Percentiles rank a stretch among this genome's conserved stretches.
These are phyloP conservation scores for Sorghum bicolor DNA, from an alignment of 176 grass and related monocot species.

Conservation along the genomic window DNA sequence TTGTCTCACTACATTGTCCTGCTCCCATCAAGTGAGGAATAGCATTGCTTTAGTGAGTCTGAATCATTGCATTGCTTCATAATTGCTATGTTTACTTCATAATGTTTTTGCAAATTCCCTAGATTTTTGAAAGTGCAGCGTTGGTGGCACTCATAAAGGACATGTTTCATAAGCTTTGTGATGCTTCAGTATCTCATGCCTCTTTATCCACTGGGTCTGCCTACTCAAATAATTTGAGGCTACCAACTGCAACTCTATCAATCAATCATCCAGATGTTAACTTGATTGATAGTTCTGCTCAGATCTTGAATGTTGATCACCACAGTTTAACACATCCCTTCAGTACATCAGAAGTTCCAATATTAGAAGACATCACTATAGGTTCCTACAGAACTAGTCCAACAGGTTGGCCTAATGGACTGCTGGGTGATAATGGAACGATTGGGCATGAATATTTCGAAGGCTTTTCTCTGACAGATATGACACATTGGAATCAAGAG, in stretches of 20 bases:
- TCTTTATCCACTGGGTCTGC: constrained; percentile 31
- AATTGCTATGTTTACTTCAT: constrained; percentile 4
- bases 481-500: constrained; percentile 26
- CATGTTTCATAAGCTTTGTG: constrained; percentile 44
- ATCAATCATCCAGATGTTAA: constrained; percentile 15
- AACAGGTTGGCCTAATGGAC: constrained; percentile 13
- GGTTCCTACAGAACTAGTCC: background rate
- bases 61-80: background rate
- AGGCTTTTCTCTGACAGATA: constrained; percentile 27
- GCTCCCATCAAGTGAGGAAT: background rate
- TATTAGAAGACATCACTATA: constrained; percentile 33
- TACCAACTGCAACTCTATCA: constrained; percentile 10
- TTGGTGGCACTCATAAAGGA: constrained; percentile 59
- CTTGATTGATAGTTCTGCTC: constrained; percentile 31
- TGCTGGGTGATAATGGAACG: constrained; percentile 5
- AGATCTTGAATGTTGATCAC: constrained; percentile 29
- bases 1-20: constrained; percentile 2
- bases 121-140: constrained; percentile 53
- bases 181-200: constrained; percentile 10
- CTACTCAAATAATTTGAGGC: constrained; percentile 26
- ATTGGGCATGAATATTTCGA: constrained; percentile 12
- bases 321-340: constrained; percentile 22
- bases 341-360: constrained; percentile 19
- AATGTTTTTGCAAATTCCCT: constrained; percentile 8
- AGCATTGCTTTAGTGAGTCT: background rate